These are phyloP conservation scores for Gossypium rotundifolium DNA, from an alignment of 345 rosid genomes.

Conservation along the genomic window DNA sequence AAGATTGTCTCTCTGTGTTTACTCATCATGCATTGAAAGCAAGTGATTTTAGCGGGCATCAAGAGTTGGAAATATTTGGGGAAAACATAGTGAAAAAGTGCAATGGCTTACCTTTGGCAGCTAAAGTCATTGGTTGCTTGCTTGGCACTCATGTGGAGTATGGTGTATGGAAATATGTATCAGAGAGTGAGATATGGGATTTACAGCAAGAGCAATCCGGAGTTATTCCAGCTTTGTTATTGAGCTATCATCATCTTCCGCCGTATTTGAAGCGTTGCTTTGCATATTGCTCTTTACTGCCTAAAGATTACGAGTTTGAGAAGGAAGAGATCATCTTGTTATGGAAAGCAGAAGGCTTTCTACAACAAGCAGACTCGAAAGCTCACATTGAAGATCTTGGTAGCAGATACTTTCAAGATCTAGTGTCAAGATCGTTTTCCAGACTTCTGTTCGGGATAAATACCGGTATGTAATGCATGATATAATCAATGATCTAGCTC, in stretches of 20 bases:
- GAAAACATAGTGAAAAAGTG: conserved; percentile 9
- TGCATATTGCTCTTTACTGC: conserved; percentile 17
- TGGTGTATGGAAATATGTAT: conserved; percentile 14
- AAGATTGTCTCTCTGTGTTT: conserved; percentile 13
- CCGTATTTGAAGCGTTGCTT: conserved; percentile 16
- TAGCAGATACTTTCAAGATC: background rate
- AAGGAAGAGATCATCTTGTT: conserved; percentile 10
- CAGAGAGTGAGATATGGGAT: conserved; percentile 11
- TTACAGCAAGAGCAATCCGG: background rate
- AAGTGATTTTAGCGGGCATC: background rate
- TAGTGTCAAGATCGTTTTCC: conserved; percentile 11
- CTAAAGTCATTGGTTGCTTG: conserved; percentile 6
- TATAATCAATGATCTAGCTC: conserved; percentile 24
- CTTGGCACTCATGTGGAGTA: background rate
- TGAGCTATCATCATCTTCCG: conserved; percentile 23
- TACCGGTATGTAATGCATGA: conserved; percentile 21
- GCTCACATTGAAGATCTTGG: conserved; percentile 4
- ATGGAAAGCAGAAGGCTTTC: conserved; percentile 31
- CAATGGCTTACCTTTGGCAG: conserved; percentile 17
- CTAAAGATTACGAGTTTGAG: conserved; percentile 10
- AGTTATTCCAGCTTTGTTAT: background rate
- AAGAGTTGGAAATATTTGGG: background rate
- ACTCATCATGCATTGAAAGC: conserved; percentile 7
- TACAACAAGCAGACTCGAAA: background rate
- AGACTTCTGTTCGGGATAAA: background rate